Evolutionary conservation across 768 basidiomycete species (phyloP).

Genomic region (Xanthoconium purpureum): DNA sequence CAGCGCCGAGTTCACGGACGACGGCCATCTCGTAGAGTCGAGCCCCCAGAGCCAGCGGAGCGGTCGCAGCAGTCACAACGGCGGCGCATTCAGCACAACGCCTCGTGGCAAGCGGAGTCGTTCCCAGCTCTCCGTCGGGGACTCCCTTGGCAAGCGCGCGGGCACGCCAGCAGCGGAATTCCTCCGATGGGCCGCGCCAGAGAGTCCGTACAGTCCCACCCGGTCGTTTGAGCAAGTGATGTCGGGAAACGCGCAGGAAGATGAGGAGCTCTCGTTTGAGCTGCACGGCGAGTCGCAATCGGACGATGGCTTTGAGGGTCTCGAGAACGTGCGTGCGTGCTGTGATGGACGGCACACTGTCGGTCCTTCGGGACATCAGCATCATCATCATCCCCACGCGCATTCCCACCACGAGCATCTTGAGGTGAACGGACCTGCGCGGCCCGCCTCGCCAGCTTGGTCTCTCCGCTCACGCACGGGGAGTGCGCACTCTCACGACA

Average conservation of each 20-base stretch:
- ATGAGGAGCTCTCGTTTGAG: constrained; percentile 78
- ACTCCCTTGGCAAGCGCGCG: constrained; percentile 78
- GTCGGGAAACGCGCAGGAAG: constrained; percentile 36
- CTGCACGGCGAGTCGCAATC: constrained; percentile 69
- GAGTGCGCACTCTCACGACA: constrained; percentile 70
- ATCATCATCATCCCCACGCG: constrained; percentile 52
- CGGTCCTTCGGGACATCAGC: constrained; percentile 54
- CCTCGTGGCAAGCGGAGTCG: constrained; percentile 75
- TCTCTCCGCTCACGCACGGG: constrained; percentile 80
- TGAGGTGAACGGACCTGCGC: constrained; percentile 45
- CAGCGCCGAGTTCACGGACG: constrained; percentile 45
- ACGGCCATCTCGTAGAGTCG: constrained; percentile 45
- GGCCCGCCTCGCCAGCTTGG: constrained; percentile 81
- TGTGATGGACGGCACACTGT: constrained; percentile 88
- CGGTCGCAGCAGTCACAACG: constrained; percentile 53
- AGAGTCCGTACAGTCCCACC: constrained; percentile 74
- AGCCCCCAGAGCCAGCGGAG: constrained; percentile 79
- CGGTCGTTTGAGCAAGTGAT: constrained; percentile 61
- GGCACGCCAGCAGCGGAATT: constrained; percentile 94
- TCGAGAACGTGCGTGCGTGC: constrained; percentile 94
- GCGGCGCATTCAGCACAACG: constrained; percentile 70
- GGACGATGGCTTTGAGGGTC: constrained; percentile 82
- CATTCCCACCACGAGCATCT: constrained; percentile 57
- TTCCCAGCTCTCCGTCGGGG: constrained; percentile 68
- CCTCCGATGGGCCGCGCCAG: constrained; percentile 72